Evolutionary conservation across 768 basidiomycete species (phyloP), one percentile per base, ranked within the genome.

Genomic region (Podaxis sp.): DNA sequence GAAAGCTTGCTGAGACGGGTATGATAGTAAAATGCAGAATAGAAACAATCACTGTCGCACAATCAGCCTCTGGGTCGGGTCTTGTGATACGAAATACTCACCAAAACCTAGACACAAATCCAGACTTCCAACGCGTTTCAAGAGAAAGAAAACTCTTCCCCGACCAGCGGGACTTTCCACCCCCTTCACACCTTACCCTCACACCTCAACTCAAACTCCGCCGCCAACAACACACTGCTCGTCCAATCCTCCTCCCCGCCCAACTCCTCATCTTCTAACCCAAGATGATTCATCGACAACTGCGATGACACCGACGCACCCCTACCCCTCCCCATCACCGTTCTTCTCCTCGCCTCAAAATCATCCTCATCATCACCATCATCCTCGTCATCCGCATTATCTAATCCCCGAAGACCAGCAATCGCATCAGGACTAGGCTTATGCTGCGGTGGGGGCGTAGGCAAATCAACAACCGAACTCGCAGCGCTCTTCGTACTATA

Each of bases 151-250:
- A 38, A 36, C 36, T 8, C 22, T 17, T 13, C 19, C 29, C 54
- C 38, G 37, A 55, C 54, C 54, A 55, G 54, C 54, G 38, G 54
- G n/a, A 22, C 36, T 33, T 33, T 33, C 33, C 33, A 33, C 33
- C 33, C 8, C 33, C 33, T 33, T 33, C 33, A 40, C 19, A 27
- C 50, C 24, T 12, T 50, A 13, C 29, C 13, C 33, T 17, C 43
- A 37, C 47, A 22, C 29, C 36, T 51, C 27, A 61, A 43, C 40
- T 55, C 59, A 46, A 60, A 22, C 68, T 87, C 85, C 61, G 88
- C 89, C n/a, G 88, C 89, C 73, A 85, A 72, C 62, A 93, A 71
- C 54, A 93, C 90, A 66, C 86, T 89, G 68, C 80, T 77, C 51
- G 88, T 87, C 91, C 91, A 93, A 69, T 90, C 84, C 54, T 85